These are phyloP conservation scores for Furcasterigmium furcatum DNA, from an alignment of 2,329 filamentous ascomycete genomes.

Conservation along the genomic window DNA sequence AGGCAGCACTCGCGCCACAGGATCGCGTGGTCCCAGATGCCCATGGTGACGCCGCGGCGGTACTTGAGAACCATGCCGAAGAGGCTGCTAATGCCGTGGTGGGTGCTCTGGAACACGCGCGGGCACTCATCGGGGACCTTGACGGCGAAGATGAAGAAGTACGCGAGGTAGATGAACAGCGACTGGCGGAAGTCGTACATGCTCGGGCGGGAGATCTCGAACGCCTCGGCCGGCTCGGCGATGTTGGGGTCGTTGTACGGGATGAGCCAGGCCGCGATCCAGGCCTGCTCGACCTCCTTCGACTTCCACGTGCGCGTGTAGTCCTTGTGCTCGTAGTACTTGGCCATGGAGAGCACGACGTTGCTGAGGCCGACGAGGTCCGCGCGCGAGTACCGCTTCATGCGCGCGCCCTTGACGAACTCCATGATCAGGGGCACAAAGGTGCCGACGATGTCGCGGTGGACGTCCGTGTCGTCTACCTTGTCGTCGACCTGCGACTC, in stretches of 20 bases:
- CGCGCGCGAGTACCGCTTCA: slow-evolving; percentile 35
- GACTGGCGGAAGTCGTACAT: slow-evolving; percentile 29
- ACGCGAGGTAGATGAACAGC: slow-evolving; percentile 34
- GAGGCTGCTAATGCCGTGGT: slow-evolving; percentile 57
- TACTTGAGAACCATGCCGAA: slow-evolving; percentile 62
- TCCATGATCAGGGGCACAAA: slow-evolving; percentile 50
- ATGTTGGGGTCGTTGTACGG: slow-evolving; percentile 38
- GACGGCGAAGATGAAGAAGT: slow-evolving; percentile 55
- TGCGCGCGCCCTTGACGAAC: slow-evolving; percentile 46
- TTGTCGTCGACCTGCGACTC: slow-evolving; percentile 48
- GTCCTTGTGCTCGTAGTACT: slow-evolving; percentile 48
- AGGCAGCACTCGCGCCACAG: slow-evolving; percentile 55
- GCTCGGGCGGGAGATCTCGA: slow-evolving; percentile 28
- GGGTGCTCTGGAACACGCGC: slow-evolving; percentile 60
- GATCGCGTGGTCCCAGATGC: slow-evolving; percentile 64
- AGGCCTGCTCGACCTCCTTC: slow-evolving; percentile 40
- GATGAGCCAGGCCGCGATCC: slow-evolving; percentile 44
- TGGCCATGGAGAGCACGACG: slow-evolving; percentile 45
- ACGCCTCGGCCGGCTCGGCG: slow-evolving; percentile 21
- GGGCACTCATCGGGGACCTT: slow-evolving; percentile 54
- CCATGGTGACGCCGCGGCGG: slow-evolving; percentile 54
- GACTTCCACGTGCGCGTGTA: slow-evolving; percentile 47
- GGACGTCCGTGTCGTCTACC: slow-evolving; percentile 31
- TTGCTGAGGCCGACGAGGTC: slow-evolving; percentile 43
- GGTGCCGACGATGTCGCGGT: slow-evolving; percentile 45